Evolutionary conservation across 2,329 filamentous ascomycete species (phyloP), one percentile per base, ranked within the genome.

Genomic region (Arthrocladium fulminans): DNA sequence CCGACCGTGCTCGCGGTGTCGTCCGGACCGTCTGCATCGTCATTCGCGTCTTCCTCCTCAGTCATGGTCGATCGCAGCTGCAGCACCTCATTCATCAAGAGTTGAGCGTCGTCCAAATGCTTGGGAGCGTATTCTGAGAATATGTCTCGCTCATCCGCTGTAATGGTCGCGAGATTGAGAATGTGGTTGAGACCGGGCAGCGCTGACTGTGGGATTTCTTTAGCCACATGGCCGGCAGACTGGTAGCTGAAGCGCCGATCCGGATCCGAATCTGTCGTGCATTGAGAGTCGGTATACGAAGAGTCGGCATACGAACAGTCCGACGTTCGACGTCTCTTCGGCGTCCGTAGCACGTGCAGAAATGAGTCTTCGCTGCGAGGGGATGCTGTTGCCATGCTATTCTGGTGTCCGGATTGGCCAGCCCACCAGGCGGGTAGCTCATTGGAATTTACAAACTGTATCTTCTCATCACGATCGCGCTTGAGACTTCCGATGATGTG

Each of bases 401-500:
- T 39, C n/a, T 29, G 30, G 6, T 17, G 30, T 3, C 10, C 7
- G 32, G 27, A 10, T 12, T 15, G 23, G 17, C 23, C 29, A 10
- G n/a, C 19, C 20, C 32, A 22, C 17, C 29, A n/a, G 23, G 24
- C 20, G 20, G 23, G 10, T 8, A 25, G 15, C 7, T 15, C 29
- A 4, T 13, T 3, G 17, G 13, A 4, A 38, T 7, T 6, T 5
- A 17, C 12, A 4, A 3, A 32, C 3, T 17, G n/a, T 10, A 38
- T n/a, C 3, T 17, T 20, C 22, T 39, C 32, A 17, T 47, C 44
- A 20, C 44, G 32, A 20, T 39, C 44, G 22, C 44, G 44, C 44
- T 47, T 47, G 15, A 47, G 34, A 17, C 44, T 39, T 12, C 44
- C 44, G 34, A 39, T 47, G 15, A 47, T 47, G 34, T 47, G 44